Evolutionary conservation across 2,329 filamentous ascomycete genomes (phyloP), one percentile per base, ranked within the genome.

Genomic region (Diaporthe destruens): DNA sequence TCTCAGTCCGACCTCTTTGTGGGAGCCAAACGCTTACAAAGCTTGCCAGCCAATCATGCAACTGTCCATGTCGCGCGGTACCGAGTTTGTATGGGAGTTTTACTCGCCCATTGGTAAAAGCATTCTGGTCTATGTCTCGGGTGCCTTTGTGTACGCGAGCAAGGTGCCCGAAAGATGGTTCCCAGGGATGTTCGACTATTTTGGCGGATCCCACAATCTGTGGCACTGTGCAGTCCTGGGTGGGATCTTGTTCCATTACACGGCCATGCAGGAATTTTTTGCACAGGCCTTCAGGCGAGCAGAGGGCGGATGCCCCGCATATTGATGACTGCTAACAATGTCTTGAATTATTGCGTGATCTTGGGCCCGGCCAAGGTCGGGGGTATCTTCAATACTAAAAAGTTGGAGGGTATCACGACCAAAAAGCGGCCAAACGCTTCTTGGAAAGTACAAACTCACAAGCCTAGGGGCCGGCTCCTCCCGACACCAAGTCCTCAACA

Each of bases 221-320:
- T 99, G 96, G 96, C 96, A 99, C 82, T 84, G 97, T 44, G 96
- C 96, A 9, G 96, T 99, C 14, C 85, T 99, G 36, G 94, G 95
- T 20, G 96, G 96, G 14, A 99, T 99, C 72, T 83, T 98, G n/a
- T 98, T 98, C 81, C 96, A 99, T 82, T 99, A 98, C 83, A 88
- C 89, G 29, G 96, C 96, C 23, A 98, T 99, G 96, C 94, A 98
- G 82, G 90, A 95, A 71, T 96, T 99, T 82, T 99, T 99, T 79
- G 88, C 92, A 6, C 88, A 88, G 53, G 94, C 94, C 14, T 96
- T 96, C 82, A 83, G 86, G 76, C 88, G 92, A 73, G 93, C 92
- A 2, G 80, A 90, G 79, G 86, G 83, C 59, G 88, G 87, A n/a
- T 91, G 89, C 78, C 86, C 88, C 25, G 80, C 84, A 1, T 89